Evolutionary conservation across 345 rosid species (phyloP), one percentile per base, ranked within the genome.

Genomic region (Eucalyptus virginea): DNA sequence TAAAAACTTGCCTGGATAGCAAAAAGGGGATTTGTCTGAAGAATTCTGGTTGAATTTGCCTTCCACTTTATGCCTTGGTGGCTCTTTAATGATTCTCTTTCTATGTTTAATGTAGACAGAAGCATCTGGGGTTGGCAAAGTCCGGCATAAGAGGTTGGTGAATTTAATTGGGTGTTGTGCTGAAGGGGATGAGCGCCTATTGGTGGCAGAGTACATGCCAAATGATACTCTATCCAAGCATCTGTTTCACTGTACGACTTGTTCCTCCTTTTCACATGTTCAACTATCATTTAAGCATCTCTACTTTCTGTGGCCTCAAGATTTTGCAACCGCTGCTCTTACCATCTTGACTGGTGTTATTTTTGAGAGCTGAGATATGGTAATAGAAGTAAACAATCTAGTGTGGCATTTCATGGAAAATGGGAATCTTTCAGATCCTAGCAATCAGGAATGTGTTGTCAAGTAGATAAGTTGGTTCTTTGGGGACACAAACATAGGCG

Each of bases 151-250:
- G 92, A 97, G 96, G 94, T 88, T 98, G 92, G 97, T 97, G n/a
- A 98, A 96, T 92, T 88, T 98, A 89, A 97, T 98, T 89, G 99
- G 99, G 77, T 96, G 96, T 86, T 98, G 99, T 60, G 98, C 98
- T 21, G 99, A 98, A 90, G 99, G 98, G 47, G 99, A 98, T 65
- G 99, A 98, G 93, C 96, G 99, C 18, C 90, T 98, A 88, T 89
- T 98, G 94, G 99, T 98, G 81, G 96, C 99, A 13, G 99, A 98
- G 86, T 97, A 92, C 92, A 98, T 98, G 99, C 98, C 98, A 24
- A 96, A 95, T 92, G 99, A 97, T 88, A 98, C 99, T 81, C 97
- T 98, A 87, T 96, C 99, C 81, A 97, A 98, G 96, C 99, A 98
- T 91, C 98, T 98, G 50, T 98, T 98, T 91, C 99, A 97, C 91